Percentiles rank a stretch among this genome's conserved stretches.
Evolutionary conservation across 2,329 filamentous ascomycete species (phyloP).

Genomic region (Colletotrichum sp.): DNA sequence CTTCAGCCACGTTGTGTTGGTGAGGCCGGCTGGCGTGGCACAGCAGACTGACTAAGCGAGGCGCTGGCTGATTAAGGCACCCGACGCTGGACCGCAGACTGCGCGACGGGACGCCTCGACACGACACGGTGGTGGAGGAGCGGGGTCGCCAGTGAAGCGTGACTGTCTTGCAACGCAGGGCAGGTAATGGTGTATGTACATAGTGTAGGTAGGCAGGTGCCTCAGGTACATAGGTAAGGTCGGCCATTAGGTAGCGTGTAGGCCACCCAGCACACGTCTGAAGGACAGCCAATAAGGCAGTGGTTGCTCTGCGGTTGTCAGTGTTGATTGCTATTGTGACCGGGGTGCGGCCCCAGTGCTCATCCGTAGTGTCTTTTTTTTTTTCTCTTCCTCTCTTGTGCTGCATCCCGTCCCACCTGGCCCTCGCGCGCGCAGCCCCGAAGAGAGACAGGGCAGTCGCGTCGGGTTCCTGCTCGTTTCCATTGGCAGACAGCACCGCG

Average conservation of each 20-base stretch:
- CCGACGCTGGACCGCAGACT: too few species aligned
- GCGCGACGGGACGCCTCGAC: background rate
- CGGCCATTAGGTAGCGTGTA: background rate
- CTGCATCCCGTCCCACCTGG: background rate
- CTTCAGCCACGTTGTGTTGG: background rate
- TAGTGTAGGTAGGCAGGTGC: too few species aligned
- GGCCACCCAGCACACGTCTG: background rate
- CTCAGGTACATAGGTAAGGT: too few species aligned
- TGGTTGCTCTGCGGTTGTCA: conserved; percentile 64
- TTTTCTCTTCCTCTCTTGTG: background rate
- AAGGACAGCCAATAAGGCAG: conserved; percentile 44
- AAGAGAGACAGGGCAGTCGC: conserved; percentile 6
- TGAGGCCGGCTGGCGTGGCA: background rate
- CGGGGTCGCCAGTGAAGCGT: background rate
- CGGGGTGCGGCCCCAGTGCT: background rate
- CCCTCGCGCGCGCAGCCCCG: conserved; percentile 17
- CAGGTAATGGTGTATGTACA: too few species aligned
- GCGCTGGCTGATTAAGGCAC: background rate
- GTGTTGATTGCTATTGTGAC: conserved; percentile 47
- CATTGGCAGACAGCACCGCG: background rate
- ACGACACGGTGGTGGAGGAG: background rate
- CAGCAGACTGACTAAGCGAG: background rate
- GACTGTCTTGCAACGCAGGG: background rate
- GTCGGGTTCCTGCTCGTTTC: conserved; percentile 1
- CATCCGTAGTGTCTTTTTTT: background rate